Conservation (phyloP, 2,329 filamentous ascomycete genomes). For the Emergomyces orientalis region DNA sequence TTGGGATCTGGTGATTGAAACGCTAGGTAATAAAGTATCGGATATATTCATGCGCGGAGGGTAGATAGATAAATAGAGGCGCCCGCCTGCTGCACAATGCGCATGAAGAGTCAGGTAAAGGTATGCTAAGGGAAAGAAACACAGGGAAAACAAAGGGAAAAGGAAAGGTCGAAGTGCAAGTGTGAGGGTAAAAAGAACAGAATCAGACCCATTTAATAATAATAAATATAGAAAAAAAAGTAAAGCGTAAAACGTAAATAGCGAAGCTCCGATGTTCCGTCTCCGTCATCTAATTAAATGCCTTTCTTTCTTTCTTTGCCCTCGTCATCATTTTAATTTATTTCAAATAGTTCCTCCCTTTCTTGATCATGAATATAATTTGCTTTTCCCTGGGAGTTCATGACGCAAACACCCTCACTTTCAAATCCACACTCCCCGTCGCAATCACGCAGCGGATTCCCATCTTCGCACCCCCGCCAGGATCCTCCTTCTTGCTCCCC, state of each 20-base stretch:
- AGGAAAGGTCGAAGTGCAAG: background rate
- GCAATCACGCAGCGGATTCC: slow-evolving; percentile 78
- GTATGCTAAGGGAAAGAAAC: background rate
- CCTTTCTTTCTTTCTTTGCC: background rate
- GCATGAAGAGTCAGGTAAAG: background rate
- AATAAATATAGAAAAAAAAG: background rate
- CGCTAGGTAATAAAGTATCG: background rate
- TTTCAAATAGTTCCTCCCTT: background rate
- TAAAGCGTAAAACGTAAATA: background rate
- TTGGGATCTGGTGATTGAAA: background rate
- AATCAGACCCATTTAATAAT: background rate
- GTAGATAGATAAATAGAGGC: background rate
- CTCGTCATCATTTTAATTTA: background rate
- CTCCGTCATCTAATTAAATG: background rate
- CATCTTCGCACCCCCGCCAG: slow-evolving; percentile 46
- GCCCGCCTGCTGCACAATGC: background rate
- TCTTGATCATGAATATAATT: background rate
- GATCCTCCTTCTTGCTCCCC: slow-evolving; percentile 41
- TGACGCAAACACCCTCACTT: slow-evolving; percentile 66
- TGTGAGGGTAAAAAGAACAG: background rate
- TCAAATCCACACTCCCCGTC: slow-evolving; percentile 75
- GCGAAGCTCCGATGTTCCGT: background rate
- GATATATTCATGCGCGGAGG: background rate
- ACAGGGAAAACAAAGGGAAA: background rate
- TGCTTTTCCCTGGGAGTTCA: no score